A percentile compares a stretch with the other conserved stretches of the same genome.
Conservation (phyloP, 2,329 filamentous ascomycete genomes). For the Metarhizium album region DNA sequence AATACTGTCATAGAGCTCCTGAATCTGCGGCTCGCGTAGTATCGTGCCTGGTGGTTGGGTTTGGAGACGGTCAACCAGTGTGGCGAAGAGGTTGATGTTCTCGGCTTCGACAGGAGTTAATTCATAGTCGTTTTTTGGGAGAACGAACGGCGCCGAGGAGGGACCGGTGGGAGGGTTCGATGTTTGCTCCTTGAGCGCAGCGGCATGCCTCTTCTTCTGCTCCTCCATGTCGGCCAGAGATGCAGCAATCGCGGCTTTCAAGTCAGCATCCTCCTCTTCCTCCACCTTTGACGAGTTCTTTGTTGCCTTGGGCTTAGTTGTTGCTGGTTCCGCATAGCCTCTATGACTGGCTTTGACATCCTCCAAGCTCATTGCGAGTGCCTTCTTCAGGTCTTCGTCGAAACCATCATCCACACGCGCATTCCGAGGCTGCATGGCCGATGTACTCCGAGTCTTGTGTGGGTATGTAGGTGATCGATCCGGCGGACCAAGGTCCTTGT, state of each 20-base stretch:
- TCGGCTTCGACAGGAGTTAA: constrained; percentile 88
- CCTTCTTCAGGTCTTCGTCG: constrained; percentile 88
- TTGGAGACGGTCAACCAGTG: constrained; percentile 85
- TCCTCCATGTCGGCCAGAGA: constrained; percentile 96
- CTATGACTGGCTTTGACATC: constrained; percentile 69
- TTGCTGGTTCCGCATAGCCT: constrained; percentile 56
- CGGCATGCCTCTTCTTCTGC: constrained; percentile 85
- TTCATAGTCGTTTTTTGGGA: constrained; percentile 89
- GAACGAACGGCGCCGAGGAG: constrained; percentile 37
- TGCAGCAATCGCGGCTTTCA: constrained; percentile 90
- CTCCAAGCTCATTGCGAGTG: constrained; percentile 92
- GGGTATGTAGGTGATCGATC: constrained; percentile 37
- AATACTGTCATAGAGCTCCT: constrained; percentile 96
- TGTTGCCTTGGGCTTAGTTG: constrained; percentile 24
- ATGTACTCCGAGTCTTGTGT: constrained; percentile 54
- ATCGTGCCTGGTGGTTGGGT: constrained; percentile 94
- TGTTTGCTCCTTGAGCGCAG: constrained; percentile 70
- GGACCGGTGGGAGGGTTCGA: constrained; percentile 27
- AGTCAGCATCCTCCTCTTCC: constrained; percentile 84
- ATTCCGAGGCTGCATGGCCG: constrained; percentile 77
- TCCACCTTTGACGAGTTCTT: constrained; percentile 31
- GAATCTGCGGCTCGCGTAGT: constrained; percentile 91
- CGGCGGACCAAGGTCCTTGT: constrained; percentile 29
- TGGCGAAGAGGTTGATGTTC: constrained; percentile 94
- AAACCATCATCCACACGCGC: constrained; percentile 83